A percentile compares a stretch with the other conserved stretches of the same genome.
Evolutionary conservation across 31 red algal genomes (phyloP).

Genomic region (Asparagopsis taxiformis): DNA sequence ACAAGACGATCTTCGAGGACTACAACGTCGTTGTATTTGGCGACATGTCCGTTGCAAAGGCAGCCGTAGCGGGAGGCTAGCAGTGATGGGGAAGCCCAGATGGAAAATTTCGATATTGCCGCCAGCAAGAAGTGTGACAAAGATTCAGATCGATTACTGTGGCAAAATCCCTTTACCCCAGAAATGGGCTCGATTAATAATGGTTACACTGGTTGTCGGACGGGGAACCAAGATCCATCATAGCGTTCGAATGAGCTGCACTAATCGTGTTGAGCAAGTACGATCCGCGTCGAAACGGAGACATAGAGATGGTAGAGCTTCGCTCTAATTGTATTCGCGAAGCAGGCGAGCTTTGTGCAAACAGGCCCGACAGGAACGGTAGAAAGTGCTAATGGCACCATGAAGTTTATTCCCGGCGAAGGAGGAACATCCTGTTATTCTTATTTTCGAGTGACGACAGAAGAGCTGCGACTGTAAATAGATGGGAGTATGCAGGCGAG

Average conservation of each 20-base stretch:
- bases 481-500: conserved; percentile 25
- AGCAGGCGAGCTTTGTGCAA: conserved; percentile 42
- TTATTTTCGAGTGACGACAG: conserved; percentile 19
- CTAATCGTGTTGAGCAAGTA: conserved; percentile 42
- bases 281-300: conserved; percentile 37
- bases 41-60: conserved; percentile 45
- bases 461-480: conserved; percentile 30
- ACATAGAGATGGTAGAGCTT: conserved; percentile 38
- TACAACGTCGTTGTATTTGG: conserved; percentile 53
- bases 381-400: conserved; percentile 30
- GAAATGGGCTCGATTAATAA: conserved; percentile 43
- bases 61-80: conserved; percentile 37
- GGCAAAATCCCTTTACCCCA: conserved; percentile 12
- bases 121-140: conserved; percentile 34
- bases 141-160: conserved; percentile 20
- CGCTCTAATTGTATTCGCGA: conserved; percentile 27
- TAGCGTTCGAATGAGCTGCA: conserved; percentile 38
- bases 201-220: conserved; percentile 59
- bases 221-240: conserved; percentile 27
- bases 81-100: conserved; percentile 41
- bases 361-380: conserved; percentile 15
- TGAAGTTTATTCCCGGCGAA: conserved; percentile 28
- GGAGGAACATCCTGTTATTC: conserved; percentile 38
- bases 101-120: conserved; percentile 57
- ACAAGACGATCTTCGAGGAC: conserved; percentile 33